A percentile compares a stretch with the other conserved stretches of the same genome.
These are phyloP conservation scores for Candida odintsovae DNA, from an alignment of 805 yeast species.

Conservation along the genomic window DNA sequence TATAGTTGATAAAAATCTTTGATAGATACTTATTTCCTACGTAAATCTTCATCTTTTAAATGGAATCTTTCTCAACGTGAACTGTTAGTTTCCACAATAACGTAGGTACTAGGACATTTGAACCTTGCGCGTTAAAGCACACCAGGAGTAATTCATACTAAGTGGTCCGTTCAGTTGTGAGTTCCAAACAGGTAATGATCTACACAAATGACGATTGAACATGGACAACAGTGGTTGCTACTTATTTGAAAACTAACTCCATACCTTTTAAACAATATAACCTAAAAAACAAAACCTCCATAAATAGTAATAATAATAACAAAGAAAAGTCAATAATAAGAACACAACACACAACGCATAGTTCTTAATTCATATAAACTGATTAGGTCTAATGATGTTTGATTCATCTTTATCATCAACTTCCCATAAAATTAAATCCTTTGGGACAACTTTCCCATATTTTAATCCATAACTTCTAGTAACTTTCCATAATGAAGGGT, in stretches of 20 bases:
- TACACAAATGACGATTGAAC: background rate
- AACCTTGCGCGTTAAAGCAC: too few relatives aligned
- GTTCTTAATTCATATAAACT: background rate
- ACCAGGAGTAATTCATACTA: too few relatives aligned
- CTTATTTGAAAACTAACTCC: background rate
- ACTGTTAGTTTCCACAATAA: too few relatives aligned
- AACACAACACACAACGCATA: background rate
- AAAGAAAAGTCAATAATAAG: too few relatives aligned
- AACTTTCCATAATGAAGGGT: conserved; percentile 9
- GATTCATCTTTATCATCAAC: conserved; percentile 6
- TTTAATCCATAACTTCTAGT: conserved; percentile 8
- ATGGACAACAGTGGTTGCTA: background rate
- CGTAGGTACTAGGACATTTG: too few relatives aligned
- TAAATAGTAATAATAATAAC: too few relatives aligned
- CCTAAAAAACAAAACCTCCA: background rate
- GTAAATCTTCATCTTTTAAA: too few relatives aligned
- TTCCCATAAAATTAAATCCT: conserved; percentile 9
- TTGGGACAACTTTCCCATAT: conserved; percentile 9
- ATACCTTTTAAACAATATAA: background rate
- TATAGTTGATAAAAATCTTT: too few relatives aligned
- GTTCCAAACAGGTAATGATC: too few relatives aligned
- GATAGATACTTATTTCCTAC: too few relatives aligned
- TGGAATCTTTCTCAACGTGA: too few relatives aligned
- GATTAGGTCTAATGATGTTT: conserved; percentile 6
- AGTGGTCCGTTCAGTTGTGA: too few relatives aligned